Conservation (phyloP, 2,329 filamentous ascomycete species). For the Aspergillus tanneri region DNA sequence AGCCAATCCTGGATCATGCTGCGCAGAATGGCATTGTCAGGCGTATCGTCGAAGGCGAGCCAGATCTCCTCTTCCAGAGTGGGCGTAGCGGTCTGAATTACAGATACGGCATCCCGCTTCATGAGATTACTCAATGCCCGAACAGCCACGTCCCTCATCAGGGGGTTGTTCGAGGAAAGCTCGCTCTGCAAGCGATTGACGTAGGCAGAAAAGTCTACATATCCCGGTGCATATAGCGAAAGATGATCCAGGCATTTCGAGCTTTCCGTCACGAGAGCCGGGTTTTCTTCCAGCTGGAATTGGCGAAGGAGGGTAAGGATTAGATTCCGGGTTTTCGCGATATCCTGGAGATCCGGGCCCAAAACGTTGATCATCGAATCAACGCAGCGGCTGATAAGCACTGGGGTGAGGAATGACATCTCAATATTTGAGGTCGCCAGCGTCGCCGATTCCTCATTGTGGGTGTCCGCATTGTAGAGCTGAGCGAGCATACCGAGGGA, state of each 20-base stretch:
- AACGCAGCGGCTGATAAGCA: slow-evolving; percentile 81
- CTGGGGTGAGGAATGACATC: slow-evolving; percentile 75
- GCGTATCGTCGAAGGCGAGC: slow-evolving; percentile 77
- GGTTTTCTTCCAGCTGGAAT: slow-evolving; percentile 73
- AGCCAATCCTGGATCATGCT: slow-evolving; percentile 93
- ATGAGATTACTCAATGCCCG: slow-evolving; percentile 92
- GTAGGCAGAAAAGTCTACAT: slow-evolving; percentile 81
- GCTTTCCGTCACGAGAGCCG: slow-evolving; percentile 70
- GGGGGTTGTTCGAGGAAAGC: slow-evolving; percentile 65
- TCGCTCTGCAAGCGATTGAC: slow-evolving; percentile 78
- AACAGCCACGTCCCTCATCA: slow-evolving; percentile 76
- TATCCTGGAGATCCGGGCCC: slow-evolving; percentile 90
- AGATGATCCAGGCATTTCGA: slow-evolving; percentile 85
- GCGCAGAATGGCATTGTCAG: slow-evolving; percentile 74
- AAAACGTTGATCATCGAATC: slow-evolving; percentile 97
- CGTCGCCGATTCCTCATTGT: slow-evolving; percentile 79
- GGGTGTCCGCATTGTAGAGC: slow-evolving; percentile 85
- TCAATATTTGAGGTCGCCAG: slow-evolving; percentile 87
- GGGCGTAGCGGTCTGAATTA: slow-evolving; percentile 70
- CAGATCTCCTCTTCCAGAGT: slow-evolving; percentile 89
- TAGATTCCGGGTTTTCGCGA: slow-evolving; percentile 85
- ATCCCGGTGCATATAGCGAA: slow-evolving; percentile 83
- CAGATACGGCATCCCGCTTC: slow-evolving; percentile 83
- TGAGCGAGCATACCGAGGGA: slow-evolving; percentile 92
- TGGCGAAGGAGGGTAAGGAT: slow-evolving; percentile 83